Evolutionary conservation across 2,329 filamentous ascomycete genomes (phyloP).

Genomic region (Emericellopsis atlantica): DNA sequence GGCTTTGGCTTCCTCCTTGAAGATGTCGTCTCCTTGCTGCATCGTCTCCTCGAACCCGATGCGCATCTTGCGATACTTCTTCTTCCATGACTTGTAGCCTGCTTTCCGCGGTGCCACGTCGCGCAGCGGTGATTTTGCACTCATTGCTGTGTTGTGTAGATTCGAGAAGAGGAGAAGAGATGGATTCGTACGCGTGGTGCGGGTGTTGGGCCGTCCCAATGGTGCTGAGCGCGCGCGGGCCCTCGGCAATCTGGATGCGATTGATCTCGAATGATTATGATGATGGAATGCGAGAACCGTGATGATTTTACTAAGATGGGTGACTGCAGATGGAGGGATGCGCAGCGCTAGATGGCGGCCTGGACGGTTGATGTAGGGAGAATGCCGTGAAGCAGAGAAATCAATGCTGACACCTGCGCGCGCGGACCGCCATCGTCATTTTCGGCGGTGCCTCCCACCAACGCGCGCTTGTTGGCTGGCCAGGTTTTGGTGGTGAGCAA

Average conservation of each 20-base stretch:
- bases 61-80: slow-evolving; percentile 93
- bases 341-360: too few species aligned
- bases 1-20: slow-evolving; percentile 70
- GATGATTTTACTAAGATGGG: neutral
- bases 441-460: too few species aligned
- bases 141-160: too few species aligned
- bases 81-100: slow-evolving; percentile 63
- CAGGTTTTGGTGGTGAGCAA: too few species aligned
- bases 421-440: too few species aligned
- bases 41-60: slow-evolving; percentile 65
- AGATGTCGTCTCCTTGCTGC: slow-evolving; percentile 70
- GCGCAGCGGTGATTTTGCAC: too few species aligned
- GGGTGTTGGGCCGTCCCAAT: neutral
- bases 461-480: neutral
- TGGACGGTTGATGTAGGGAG: too few species aligned
- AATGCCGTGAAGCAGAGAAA: too few species aligned
- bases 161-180: too few species aligned
- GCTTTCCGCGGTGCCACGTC: slow-evolving; percentile 20
- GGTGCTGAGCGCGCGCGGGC: slow-evolving; percentile 19
- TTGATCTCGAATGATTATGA: neutral
- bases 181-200: neutral
- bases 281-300: too few species aligned
- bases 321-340: too few species aligned
- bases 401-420: too few species aligned
- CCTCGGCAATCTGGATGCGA: slow-evolving; percentile 13